Evolutionary conservation across 176 grass and related monocot genomes (phyloP).

Genomic region (Ensete glaucum): DNA sequence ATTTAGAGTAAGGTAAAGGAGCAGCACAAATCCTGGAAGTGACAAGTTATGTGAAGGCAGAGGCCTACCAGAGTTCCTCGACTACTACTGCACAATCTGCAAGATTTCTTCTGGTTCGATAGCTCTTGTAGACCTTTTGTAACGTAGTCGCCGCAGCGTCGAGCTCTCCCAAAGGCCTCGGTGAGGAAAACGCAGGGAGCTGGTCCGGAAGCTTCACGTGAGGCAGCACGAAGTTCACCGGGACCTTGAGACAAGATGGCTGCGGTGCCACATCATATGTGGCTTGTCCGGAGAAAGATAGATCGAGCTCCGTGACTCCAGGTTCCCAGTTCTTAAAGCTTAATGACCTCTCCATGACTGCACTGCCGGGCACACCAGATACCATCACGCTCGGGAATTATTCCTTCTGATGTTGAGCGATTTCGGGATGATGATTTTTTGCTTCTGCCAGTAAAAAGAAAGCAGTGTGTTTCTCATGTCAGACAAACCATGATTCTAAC

Average conservation of each 20-base stretch:
- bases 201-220: conserved; percentile 11
- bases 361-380: conserved; percentile 2
- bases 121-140: conserved; percentile 81
- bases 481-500: not conserved
- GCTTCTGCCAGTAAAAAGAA: not conserved
- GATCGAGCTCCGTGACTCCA: not conserved
- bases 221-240: conserved; percentile 6
- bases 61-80: conserved; percentile 75
- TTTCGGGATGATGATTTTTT: conserved; percentile 17
- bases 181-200: conserved; percentile 35
- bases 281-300: not conserved
- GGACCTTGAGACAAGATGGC: not conserved
- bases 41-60: not conserved
- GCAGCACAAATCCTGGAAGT: no score
- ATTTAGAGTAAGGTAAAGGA: not conserved
- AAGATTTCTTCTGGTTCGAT: conserved; percentile 58
- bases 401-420: conserved; percentile 31
- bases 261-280: not conserved
- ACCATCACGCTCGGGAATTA: conserved; percentile 21
- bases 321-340: conserved; percentile 88
- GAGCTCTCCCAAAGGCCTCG: conserved; percentile 45
- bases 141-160: conserved; percentile 57
- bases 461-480: conserved; percentile 14
- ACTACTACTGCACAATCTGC: conserved; percentile 87
- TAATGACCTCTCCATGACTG: conserved; percentile 40